These are phyloP conservation scores for Venturia oleaginea DNA, from an alignment of 2,329 filamentous ascomycete genomes.

Conservation along the genomic window DNA sequence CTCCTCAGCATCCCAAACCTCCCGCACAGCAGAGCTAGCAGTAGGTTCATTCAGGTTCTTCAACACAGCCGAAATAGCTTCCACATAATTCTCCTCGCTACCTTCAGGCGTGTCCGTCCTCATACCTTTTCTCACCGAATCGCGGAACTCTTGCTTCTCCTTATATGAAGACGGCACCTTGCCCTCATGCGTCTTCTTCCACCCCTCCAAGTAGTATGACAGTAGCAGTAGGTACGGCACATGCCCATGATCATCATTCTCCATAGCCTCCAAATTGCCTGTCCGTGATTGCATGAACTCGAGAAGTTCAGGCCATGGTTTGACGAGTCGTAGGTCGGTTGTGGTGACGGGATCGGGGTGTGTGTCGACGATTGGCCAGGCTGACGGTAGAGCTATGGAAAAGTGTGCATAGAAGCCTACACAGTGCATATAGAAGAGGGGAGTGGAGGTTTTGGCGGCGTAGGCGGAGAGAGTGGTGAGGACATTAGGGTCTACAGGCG, in stretches of 20 bases:
- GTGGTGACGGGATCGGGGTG: slow-evolving; percentile 83
- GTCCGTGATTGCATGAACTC: slow-evolving; percentile 60
- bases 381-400: slow-evolving; percentile 64
- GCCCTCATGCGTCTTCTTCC: slow-evolving; percentile 64
- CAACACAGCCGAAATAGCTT: slow-evolving; percentile 77
- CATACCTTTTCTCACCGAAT: slow-evolving; percentile 56
- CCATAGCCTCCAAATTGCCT: slow-evolving; percentile 57
- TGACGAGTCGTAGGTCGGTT: slow-evolving; percentile 73
- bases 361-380: slow-evolving; percentile 89
- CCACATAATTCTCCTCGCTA: slow-evolving; percentile 93
- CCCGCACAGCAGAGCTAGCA: slow-evolving; percentile 59
- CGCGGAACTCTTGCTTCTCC: slow-evolving; percentile 77
- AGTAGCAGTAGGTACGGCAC: slow-evolving; percentile 79
- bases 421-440: slow-evolving; percentile 77
- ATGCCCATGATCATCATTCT: slow-evolving; percentile 79
- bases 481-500: slow-evolving; percentile 46
- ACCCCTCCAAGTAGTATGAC: slow-evolving; percentile 70
- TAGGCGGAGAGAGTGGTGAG: slow-evolving; percentile 43
- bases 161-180: slow-evolving; percentile 63
- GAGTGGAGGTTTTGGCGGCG: slow-evolving; percentile 51
- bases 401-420: slow-evolving; percentile 88
- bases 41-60: slow-evolving; percentile 68
- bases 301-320: slow-evolving; percentile 75
- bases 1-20: slow-evolving; percentile 68
- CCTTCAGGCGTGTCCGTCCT: slow-evolving; percentile 70